Base-by-base conservation (phyloP, 2,329 filamentous ascomycete species). In the Venturia asperata region DNA sequence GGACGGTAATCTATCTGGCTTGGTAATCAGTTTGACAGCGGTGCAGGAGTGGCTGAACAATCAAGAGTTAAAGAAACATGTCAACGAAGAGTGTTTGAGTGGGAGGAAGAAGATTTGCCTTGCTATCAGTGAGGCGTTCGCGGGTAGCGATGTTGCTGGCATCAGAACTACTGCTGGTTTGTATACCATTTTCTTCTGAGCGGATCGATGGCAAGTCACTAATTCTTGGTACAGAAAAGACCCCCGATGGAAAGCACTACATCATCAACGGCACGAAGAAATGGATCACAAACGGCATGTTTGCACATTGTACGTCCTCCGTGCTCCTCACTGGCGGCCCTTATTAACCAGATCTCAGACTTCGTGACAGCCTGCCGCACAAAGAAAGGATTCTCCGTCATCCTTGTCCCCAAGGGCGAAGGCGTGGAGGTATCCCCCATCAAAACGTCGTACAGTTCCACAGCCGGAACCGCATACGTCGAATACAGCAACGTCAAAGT, bases 401-500 rank as follows among this genome's bases (percentile, higher is more conserved):
- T 95, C 9, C 79, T 95, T 17, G 87, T 95, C 67, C 84, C 87
- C 71, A 83, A 89, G 61, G 84, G 85, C 66, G 88, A 91, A 70
- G 88, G 87, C 63, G 84, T 92, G 61, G 88, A 90, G 78, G 91
- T 88, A 43, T 89, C 85, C 76, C 76, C 84, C 67, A 92, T 92
- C 80, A 91, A 91, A 82, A 92, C 89, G 0, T 86, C 84, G 11
- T 95, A 95, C 78, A 93, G 89, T 0, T 83, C 90, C 2, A 79
- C 90, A 0, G 91, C 91, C 3, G 91, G 86, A 24, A 94, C 91
- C 0, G 84, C 89, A 3, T 93, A 85, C 74, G 84, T 95, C 71
- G 90, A 91, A 62, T 93, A 90, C 74, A 89, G 92, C 76, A 89
- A 94, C 69, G 90, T 92, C 75, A 92, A 91, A 79, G 91, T 95